phyloP scores from a whole-genome alignment of 768 basidiomycete genomes.

The Megacollybia marginata region DNA sequence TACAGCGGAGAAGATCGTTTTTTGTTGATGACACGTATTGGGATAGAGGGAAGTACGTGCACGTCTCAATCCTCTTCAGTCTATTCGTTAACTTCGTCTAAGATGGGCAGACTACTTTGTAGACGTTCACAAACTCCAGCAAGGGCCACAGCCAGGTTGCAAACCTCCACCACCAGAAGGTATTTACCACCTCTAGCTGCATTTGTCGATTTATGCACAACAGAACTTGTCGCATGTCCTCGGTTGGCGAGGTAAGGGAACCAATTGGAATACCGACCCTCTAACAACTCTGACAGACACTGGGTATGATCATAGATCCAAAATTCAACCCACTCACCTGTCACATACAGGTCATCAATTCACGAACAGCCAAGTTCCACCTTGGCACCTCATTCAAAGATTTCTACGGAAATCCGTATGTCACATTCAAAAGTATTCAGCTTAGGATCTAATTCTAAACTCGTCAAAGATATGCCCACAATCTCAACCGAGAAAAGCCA shows the following conservation, averaged over 20 bases:
- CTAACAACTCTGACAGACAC: conserved; percentile 32
- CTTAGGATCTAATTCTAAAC: neutral
- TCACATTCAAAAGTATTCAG: conserved; percentile 5
- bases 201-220: conserved; percentile 1
- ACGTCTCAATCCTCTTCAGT: neutral
- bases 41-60: conserved; percentile 61
- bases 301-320: conserved; percentile 37
- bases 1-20: conserved; percentile 56
- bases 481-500: conserved; percentile 48
- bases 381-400: conserved; percentile 48
- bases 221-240: conserved; percentile 71
- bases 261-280: neutral
- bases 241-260: conserved; percentile 49
- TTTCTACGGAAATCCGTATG: conserved; percentile 59
- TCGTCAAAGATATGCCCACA: conserved; percentile 39
- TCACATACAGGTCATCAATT: conserved; percentile 44
- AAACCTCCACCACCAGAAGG: conserved; percentile 56
- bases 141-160: conserved; percentile 61
- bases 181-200: conserved; percentile 14
- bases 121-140: conserved; percentile 41
- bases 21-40: conserved; percentile 65
- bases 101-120: conserved; percentile 68
- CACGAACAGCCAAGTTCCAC: conserved; percentile 60
- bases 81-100: conserved; percentile 1
- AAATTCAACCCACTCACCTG: neutral